phyloP scores from a whole-genome alignment of 2,329 filamentous ascomycete genomes.

The Aureobasidium sp. region DNA sequence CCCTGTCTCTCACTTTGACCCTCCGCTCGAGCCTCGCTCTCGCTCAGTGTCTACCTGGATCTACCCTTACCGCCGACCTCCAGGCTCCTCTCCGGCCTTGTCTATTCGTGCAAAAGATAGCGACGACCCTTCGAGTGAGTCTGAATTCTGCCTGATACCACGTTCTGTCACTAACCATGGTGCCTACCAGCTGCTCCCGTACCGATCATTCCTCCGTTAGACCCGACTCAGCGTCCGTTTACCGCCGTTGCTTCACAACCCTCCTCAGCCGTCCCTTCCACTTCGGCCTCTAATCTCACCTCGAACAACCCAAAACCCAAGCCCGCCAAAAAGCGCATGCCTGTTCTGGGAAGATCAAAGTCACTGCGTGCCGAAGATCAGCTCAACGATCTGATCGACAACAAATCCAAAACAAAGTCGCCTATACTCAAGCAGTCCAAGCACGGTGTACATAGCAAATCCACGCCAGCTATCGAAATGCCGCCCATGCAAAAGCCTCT shows the following conservation, averaged over 20 bases:
- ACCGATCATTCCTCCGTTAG: not conserved
- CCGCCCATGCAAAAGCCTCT: slow-evolving; percentile 8
- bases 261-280: not conserved
- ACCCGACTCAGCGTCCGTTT: not conserved
- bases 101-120: slow-evolving; percentile 6
- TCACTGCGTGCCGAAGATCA: slow-evolving; percentile 22
- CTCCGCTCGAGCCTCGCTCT: not conserved
- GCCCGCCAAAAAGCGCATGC: slow-evolving; percentile 14
- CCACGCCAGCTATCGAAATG: slow-evolving; percentile 1
- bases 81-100: slow-evolving; percentile 39
- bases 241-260: slow-evolving; percentile 5
- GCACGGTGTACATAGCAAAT: not conserved
- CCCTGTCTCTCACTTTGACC: slow-evolving; percentile 9
- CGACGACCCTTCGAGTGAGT: slow-evolving; percentile 1
- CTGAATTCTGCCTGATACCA: not conserved
- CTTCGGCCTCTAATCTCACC: not conserved
- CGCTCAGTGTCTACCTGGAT: slow-evolving; percentile 8
- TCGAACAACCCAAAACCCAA: slow-evolving; percentile 11
- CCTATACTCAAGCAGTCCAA: slow-evolving; percentile 11
- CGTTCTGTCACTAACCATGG: not conserved
- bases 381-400: slow-evolving; percentile 28
- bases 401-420: slow-evolving; percentile 5
- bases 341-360: slow-evolving; percentile 14
- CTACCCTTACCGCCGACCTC: slow-evolving; percentile 22
- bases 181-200: not conserved